Conservation (phyloP, 768 basidiomycete genomes). For the Lyophyllum decastes region DNA sequence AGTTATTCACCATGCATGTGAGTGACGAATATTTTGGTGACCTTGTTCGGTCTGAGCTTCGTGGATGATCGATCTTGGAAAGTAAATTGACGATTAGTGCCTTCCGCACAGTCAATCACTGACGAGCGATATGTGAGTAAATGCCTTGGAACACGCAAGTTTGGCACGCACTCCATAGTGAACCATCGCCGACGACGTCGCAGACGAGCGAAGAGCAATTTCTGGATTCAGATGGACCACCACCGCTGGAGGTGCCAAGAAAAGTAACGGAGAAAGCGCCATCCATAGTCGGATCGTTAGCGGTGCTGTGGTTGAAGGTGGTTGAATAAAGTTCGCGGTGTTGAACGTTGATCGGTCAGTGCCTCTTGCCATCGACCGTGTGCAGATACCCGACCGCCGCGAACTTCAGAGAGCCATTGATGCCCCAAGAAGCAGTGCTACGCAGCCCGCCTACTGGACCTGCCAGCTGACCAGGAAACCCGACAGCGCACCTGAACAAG, state of each 20-base stretch:
- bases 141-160: not conserved
- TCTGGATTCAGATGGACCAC: constrained; percentile 71
- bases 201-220: constrained; percentile 77
- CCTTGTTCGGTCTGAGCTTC: constrained; percentile 42
- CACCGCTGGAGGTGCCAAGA: constrained; percentile 76
- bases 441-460: not conserved
- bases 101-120: constrained; percentile 86
- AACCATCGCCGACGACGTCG: constrained; percentile 52
- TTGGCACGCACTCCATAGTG: constrained; percentile 64
- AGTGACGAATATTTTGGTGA: constrained; percentile 78
- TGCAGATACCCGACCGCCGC: not conserved
- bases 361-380: not conserved
- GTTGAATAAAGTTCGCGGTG: no score
- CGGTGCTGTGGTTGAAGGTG: not conserved
- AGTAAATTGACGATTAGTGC: constrained; percentile 70
- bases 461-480: not conserved
- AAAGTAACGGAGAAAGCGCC: constrained; percentile 62
- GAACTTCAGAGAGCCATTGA: not conserved
- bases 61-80: constrained; percentile 43
- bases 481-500: not conserved
- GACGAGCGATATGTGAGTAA: constrained; percentile 2
- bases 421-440: not conserved
- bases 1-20: constrained; percentile 72
- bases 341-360: no score
- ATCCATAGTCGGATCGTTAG: constrained; percentile 24